A percentile compares a stretch with the other conserved stretches of the same genome.
These are phyloP conservation scores for Cystobasidiaceae sp. DNA, from an alignment of 1,284 basidiomycete species.

Conservation along the genomic window DNA sequence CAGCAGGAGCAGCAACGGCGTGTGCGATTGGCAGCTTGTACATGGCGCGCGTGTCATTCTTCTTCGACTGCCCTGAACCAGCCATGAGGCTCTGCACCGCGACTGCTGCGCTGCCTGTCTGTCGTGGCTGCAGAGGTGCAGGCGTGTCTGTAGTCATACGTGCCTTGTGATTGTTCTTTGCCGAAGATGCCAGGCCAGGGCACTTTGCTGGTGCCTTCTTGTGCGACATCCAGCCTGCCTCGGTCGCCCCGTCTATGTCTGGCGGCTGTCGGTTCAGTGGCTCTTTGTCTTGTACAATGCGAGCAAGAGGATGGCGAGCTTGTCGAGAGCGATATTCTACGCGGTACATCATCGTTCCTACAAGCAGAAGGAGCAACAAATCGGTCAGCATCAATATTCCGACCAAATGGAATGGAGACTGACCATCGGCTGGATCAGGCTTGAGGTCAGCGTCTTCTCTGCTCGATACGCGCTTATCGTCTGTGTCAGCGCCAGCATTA, in stretches of 20 bases:
- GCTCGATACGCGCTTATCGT: conserved; percentile 9
- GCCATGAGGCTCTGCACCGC: conserved; percentile 3
- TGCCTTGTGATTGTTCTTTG: not conserved
- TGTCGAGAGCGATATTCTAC: conserved; percentile 6
- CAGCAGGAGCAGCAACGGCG: too few species aligned
- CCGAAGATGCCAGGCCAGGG: conserved; percentile 3
- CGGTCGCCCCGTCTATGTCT: not conserved
- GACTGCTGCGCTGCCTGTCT: not conserved
- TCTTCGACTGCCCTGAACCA: not conserved
- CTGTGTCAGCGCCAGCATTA: too few species aligned
- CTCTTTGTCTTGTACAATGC: conserved; percentile 1
- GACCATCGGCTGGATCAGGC: not conserved
- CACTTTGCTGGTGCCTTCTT: conserved; percentile 3
- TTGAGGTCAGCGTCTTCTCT: not conserved
- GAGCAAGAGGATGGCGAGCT: conserved; percentile 12
- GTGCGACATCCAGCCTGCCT: conserved; percentile 4
- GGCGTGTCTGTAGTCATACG: not conserved
- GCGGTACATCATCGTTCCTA: conserved; percentile 7
- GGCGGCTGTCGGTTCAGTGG: not conserved
- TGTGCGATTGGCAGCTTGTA: conserved; percentile 9
- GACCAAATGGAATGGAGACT: not conserved
- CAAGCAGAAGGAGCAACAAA: too few species aligned
- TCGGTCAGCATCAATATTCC: too few species aligned
- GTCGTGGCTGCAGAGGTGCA: not conserved
- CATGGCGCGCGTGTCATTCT: conserved; percentile 17